Base-by-base conservation (phyloP, 768 basidiomycete genomes). In the Suillus variegatus region DNA sequence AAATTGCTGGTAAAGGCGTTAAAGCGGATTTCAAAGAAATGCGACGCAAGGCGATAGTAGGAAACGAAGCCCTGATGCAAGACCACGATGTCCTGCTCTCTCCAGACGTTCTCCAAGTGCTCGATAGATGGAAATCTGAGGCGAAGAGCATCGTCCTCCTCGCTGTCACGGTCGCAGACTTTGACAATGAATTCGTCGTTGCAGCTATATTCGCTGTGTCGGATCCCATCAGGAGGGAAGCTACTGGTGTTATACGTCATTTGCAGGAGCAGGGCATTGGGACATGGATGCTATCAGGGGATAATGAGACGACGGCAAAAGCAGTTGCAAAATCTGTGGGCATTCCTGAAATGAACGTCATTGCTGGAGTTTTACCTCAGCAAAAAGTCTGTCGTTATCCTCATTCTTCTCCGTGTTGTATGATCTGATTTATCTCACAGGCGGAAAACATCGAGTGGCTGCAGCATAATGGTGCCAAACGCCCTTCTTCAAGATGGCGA, bases 211-310 rank as follows among this genome's bases (percentile, higher is more conserved):
- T 92, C 69, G 87, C 89, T 0, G 79, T 94, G 49, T 77, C 87
- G 6, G 92, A 95, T 71, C 78, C 83, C 1, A 76, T 90, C 54
- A 81, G 94, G 60, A 73, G 78, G 0, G 88, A 92, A 66, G 88
- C 92, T 0, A 68, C 72, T 9, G 71, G 71, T 4, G 86, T 92
- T 14, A 76, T 95, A 44, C 72, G 78, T n/a, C 71, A 73, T 47
- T 79, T 94, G 43, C 84, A 82, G 40, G 73, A 78, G 3, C 79
- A 80, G 46, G 85, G 85, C 0, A 83, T 93, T 41, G 80, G 78
- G 28, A 85, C 89, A 0, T 93, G 88, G 86, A 93, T 95, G 85
- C 86, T 94, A 32, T 91, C 92, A 14, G 94, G 94, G 3, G 94
- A 95, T 71, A 86, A 87, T 65, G 82, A 84, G 64, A 73, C 73